Conservation (phyloP, 2,329 filamentous ascomycete species). For the Chaetomium olivaceum region DNA sequence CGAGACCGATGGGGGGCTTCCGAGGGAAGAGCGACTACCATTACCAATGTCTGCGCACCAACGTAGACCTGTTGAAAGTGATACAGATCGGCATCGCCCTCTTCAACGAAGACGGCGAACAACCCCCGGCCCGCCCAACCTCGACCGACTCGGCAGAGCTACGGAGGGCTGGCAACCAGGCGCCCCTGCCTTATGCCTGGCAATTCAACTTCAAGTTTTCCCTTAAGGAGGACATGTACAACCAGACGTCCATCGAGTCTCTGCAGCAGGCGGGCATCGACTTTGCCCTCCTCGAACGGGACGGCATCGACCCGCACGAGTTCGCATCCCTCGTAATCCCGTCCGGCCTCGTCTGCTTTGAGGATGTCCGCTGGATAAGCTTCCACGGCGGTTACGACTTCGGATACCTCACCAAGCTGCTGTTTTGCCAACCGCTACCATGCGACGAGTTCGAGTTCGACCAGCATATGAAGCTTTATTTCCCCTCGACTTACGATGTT, state of each 20-base stretch:
- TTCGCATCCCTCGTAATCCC: constrained; percentile 90
- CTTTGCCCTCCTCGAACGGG: constrained; percentile 77
- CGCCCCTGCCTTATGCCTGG: constrained; percentile 83
- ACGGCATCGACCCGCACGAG: constrained; percentile 85
- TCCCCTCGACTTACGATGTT: constrained; percentile 91
- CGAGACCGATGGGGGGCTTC: constrained; percentile 91
- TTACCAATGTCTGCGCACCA: constrained; percentile 95
- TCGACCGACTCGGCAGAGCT: constrained; percentile 46
- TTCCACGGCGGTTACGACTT: constrained; percentile 99
- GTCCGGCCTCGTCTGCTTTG: constrained; percentile 84
- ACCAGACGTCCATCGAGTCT: constrained; percentile 89
- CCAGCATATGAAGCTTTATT: constrained; percentile 85
- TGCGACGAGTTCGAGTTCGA: constrained; percentile 90
- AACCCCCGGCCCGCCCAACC: constrained; percentile 69
- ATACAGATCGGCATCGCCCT: constrained; percentile 95
- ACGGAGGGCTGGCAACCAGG: constrained; percentile 44
- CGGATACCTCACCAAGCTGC: constrained; percentile 92
- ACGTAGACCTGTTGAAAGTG: constrained; percentile 95
- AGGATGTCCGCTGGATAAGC: constrained; percentile 92
- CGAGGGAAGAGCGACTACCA: constrained; percentile 96
- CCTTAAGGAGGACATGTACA: constrained; percentile 95
- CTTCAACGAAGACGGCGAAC: constrained; percentile 87
- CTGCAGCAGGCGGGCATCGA: constrained; percentile 91
- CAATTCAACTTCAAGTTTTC: constrained; percentile 99
- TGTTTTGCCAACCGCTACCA: constrained; percentile 79